A percentile compares a stretch with the other conserved stretches of the same genome.
Conservation (phyloP, 768 basidiomycete genomes). For the Melanogaster broomeanus region DNA sequence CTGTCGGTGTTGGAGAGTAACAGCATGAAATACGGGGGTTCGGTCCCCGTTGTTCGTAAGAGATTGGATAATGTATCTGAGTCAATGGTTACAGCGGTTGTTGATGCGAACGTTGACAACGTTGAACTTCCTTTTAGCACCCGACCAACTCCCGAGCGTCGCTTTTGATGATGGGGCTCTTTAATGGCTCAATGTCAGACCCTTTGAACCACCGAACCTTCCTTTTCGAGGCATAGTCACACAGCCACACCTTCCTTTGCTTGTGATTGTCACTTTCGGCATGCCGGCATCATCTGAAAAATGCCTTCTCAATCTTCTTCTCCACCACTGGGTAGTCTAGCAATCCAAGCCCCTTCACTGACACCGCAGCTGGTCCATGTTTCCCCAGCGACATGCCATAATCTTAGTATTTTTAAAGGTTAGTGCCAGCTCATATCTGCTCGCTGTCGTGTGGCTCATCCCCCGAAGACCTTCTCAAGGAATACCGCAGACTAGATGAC, state of each 20-base stretch:
- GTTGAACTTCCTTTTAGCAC: too few species aligned
- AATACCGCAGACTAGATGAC: constrained; percentile 82
- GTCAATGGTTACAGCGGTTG: neutral
- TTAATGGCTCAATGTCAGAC: neutral
- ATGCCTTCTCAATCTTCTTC: constrained; percentile 43
- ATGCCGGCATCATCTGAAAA: constrained; percentile 25
- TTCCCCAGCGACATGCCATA: constrained; percentile 69
- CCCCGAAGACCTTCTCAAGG: constrained; percentile 70
- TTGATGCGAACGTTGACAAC: too few species aligned
- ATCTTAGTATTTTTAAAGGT: constrained; percentile 78
- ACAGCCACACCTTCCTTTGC: constrained; percentile 17
- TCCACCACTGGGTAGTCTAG: constrained; percentile 64
- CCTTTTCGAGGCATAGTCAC: constrained; percentile 21
- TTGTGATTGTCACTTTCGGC: constrained; percentile 27
- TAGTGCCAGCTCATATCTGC: constrained; percentile 9
- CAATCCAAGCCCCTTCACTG: constrained; percentile 63
- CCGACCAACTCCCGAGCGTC: too few species aligned
- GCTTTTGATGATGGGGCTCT: too few species aligned
- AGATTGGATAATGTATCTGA: neutral
- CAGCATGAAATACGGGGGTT: neutral
- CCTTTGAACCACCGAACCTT: constrained; percentile 27
- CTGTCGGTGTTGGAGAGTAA: neutral
- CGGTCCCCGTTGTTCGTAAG: neutral
- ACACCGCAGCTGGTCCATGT: constrained; percentile 70
- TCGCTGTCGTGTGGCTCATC: constrained; percentile 12